Evolutionary conservation across 2,329 filamentous ascomycete genomes (phyloP).

Genomic region (Fusarium lyarnte): DNA sequence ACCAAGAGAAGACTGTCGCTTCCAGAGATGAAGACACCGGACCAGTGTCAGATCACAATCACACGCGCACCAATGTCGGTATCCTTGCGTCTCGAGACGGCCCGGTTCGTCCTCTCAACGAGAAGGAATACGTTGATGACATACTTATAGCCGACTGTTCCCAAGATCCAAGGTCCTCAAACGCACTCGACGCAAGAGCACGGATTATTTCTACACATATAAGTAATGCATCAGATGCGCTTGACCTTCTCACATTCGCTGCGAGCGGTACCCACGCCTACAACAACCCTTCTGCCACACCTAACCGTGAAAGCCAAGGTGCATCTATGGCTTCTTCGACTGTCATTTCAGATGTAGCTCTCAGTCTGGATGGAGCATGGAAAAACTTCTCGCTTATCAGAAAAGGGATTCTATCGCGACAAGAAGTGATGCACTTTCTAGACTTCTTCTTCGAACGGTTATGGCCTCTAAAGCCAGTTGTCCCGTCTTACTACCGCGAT

Average conservation of each 20-base stretch:
- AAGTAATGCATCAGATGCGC: slow-evolving; percentile 15
- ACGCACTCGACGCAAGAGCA: slow-evolving; percentile 7
- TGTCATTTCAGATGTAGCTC: not conserved
- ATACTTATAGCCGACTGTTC: not conserved
- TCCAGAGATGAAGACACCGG: not conserved
- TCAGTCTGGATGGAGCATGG: not conserved
- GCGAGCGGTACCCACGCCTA: not conserved
- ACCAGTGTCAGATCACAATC: not conserved
- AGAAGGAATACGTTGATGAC: not conserved
- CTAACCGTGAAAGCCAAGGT: not conserved
- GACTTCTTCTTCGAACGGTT: slow-evolving; percentile 20
- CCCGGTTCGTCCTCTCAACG: not conserved
- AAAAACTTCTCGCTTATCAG: slow-evolving; percentile 5
- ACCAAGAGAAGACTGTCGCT: not conserved
- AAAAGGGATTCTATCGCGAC: slow-evolving; percentile 22
- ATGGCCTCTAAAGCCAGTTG: slow-evolving; percentile 25
- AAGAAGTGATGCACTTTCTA: slow-evolving; percentile 14
- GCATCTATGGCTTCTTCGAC: not conserved
- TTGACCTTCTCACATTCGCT: slow-evolving; percentile 24
- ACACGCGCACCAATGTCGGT: fast-evolving
- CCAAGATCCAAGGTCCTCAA: not conserved
- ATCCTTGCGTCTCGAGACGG: not conserved
- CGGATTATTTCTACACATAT: slow-evolving; percentile 25
- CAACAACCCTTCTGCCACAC: not conserved
- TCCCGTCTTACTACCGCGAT: slow-evolving; percentile 16